These are phyloP conservation scores for Bacterosira constricta DNA, from an alignment of 108 stramenopile species.

Conservation along the genomic window DNA sequence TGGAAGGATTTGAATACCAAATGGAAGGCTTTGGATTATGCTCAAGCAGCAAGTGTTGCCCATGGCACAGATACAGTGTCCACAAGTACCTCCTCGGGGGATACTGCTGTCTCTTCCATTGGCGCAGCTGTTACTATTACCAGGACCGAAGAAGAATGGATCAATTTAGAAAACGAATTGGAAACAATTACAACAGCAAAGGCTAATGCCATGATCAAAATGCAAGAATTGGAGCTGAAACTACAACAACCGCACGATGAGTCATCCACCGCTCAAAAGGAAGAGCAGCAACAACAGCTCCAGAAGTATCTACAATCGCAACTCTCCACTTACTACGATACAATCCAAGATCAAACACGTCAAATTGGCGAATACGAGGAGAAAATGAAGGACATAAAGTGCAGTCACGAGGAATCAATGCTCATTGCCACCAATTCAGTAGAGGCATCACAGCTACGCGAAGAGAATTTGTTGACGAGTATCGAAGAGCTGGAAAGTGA, in stretches of 20 bases:
- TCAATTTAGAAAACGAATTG: neutral
- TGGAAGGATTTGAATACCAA: conserved; percentile 1
- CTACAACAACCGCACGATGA: neutral
- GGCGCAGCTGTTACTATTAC: neutral
- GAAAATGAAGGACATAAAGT: conserved; percentile 5
- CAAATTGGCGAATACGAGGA: conserved; percentile 11
- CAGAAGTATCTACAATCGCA: conserved; percentile 24
- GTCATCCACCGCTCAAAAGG: neutral
- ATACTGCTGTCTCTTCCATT: neutral
- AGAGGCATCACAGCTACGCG: conserved; percentile 34
- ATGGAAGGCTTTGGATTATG: too few species aligned
- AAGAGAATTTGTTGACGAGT: conserved; percentile 18
- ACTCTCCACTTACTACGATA: conserved; percentile 32
- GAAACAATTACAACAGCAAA: neutral
- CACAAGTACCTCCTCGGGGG: neutral
- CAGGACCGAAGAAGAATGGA: conserved; percentile 17
- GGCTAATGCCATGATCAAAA: conserved; percentile 3
- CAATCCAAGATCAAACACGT: conserved; percentile 24
- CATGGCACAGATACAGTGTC: neutral
- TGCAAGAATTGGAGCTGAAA: conserved; percentile 5
- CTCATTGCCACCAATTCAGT: conserved; percentile 45
- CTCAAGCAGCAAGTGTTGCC: neutral
- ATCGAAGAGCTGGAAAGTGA: conserved; percentile 42
- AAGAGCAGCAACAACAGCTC: conserved; percentile 26
- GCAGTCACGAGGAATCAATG: conserved; percentile 23